Base-by-base conservation (phyloP, 2,329 filamentous ascomycete genomes). In the Keithomyces neogunnii region DNA sequence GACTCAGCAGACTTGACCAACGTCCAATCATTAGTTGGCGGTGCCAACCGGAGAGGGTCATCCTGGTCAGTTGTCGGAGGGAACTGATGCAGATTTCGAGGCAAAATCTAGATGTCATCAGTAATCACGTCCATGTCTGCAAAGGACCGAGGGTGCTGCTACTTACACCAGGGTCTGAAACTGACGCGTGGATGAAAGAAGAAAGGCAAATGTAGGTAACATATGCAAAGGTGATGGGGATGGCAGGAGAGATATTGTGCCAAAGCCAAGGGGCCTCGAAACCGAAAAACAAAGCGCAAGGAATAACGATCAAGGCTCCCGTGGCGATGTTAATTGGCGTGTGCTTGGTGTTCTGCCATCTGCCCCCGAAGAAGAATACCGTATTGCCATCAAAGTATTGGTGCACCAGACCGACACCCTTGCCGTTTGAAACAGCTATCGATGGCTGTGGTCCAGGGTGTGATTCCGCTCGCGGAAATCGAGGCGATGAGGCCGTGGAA, bases 341-440 rank as follows among this genome's bases (percentile, higher is more conserved):
- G 59, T 95, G 87, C 59, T 83, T 82, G 36, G 93, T 86, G 67
- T 97, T 96, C 63, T 96, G 89, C 54, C 93, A 76, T 53, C 93
- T 81, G 6, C 93, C 93, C 35, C 88, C 86, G 53, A 88, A 76
- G 66, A 84, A 96, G 64, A 99, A 99, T 29, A 90, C 75, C 0
- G 89, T 96, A 63, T 97, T 99, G 45, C 93, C 93, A 44, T 88
- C 81, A 62, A 96, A 97, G 66, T 96, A 96, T 65, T 97, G 82
- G 68, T 92, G 87, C 60, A 96, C 96, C 57, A 79, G 85, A 48
- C 63, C 62, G 84, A 51, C 80, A 63, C 52, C 54, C 36, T 74
- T 68, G n/a, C 40, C 30, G 5, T n/a, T 19, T 4, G 40, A 9
- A 32, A 29, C 19, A 5, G 62, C 52, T 48, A 56, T 59, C 53